Base-by-base conservation (phyloP, 192 early-diverging fungal species). In the Dimargaris verticillata region DNA sequence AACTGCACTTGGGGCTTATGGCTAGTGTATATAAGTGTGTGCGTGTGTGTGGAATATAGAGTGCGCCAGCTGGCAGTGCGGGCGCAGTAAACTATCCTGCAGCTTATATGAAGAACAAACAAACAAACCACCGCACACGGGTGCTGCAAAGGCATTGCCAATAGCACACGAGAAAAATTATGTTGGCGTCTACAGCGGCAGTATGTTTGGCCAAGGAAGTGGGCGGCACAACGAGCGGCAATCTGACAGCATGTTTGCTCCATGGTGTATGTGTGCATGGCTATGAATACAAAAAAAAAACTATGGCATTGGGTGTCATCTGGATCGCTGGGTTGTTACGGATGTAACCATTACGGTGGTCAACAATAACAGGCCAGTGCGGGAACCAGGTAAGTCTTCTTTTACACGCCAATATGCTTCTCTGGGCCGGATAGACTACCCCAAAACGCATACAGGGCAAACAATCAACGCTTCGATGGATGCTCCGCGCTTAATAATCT, bases 351-450 rank as follows among this genome's bases (percentile, higher is more conserved):
- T 28, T 14, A 11, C 28, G 26, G 22, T 53, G 10, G 17, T 43
- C 24, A 26, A 33, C 33, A 14, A 26, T 18, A 13, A 10, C 64
- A 77, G 79, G 79, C 59, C 79, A 81, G 68, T 81, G 79, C 66
- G 79, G 83, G 68, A 84, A 84, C 70, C 82, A 84, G 65, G 72
- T 69, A 66, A 50, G 15, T 13, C 29, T n/a, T 61, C 33, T 38
- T 38, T 38, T 38, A 2, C 33, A 38, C 33, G 33, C 7, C 33
- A 38, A 38, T 38, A 7, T 38, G 33, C 33, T 7, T 38, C 33
- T 7, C 33, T 38, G 33, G 2, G 7, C 33, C 33, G 33, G 33
- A 2, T 2, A 38, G 7, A 38, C 33, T 38, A 7, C 33, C 33
- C 33, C 33, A n/a, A n/a, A n/a, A n/a, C n/a, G n/a, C n/a, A n/a